Base-by-base conservation (phyloP, 768 basidiomycete species). In the Mycena capillaripes region DNA sequence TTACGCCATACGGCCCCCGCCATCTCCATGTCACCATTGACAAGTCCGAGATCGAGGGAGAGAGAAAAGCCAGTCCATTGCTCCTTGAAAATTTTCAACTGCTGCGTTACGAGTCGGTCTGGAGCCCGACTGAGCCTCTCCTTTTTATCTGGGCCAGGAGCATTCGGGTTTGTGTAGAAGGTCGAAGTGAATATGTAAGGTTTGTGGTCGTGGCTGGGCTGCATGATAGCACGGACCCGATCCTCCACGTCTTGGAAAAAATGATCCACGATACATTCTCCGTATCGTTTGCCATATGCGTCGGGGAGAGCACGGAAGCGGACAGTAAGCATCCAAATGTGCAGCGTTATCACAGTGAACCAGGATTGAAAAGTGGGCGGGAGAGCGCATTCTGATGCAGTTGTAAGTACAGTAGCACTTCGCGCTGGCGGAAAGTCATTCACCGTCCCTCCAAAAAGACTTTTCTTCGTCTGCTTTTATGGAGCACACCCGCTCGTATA, bases 281-380 rank as follows among this genome's bases (percentile, higher is more conserved):
- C 87, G 83, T 93, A 94, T 70, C 88, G 79, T 75, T 84, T 83
- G 27, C 93, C 94, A 63, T 93, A 87, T 1, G 89, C 86, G 17
- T 84, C 78, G 2, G 92, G 96, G 14, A 98, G 89, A 0, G 94
- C 91, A 25, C 97, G 95, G 12, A 98, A 88, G 27, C 97, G 93
- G 63, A 95, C 93, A 21, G 93, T 93, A 59, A 97, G 90, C 75
- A 98, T 86, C 93, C 97, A 97, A 57, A 98, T 86, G 82, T 99
- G 96, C 32, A 98, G 86, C 74, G 97, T 96, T 32, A 95, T 95
- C 60, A 98, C 84, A 5, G 95, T 95, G 83, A 98, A 98, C 95
- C 97, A 98, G 19, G 97, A 95, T 78, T 98, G 97, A 82, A 97
- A 98, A 0, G 97, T 98, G 16, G 93, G 93, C 12, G 97, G 96